These are phyloP conservation scores for Fusarium siculi DNA, from an alignment of 2,329 filamentous ascomycete genomes.

Conservation along the genomic window DNA sequence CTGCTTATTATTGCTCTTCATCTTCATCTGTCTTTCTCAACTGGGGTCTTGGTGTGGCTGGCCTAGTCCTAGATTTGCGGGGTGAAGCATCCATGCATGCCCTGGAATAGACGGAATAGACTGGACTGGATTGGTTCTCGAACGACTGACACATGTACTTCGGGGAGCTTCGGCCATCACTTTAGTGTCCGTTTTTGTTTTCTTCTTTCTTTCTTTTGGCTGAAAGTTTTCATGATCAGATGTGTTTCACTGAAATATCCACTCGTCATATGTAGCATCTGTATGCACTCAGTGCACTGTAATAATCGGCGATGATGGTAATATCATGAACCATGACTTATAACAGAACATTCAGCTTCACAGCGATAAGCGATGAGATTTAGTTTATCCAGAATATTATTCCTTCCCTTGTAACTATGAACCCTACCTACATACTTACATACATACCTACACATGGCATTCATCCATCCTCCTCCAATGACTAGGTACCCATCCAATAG, in stretches of 20 bases:
- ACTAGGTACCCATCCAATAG: neutral
- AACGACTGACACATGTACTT: neutral
- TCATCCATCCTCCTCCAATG: constrained; percentile 1
- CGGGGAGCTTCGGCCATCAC: constrained; percentile 13
- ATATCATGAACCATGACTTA: neutral
- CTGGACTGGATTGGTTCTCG: constrained; percentile 16
- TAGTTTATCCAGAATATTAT: constrained; percentile 3
- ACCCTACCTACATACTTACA: neutral
- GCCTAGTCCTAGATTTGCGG: constrained; percentile 21
- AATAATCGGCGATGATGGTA: neutral
- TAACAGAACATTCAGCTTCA: neutral
- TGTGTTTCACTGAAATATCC: neutral
- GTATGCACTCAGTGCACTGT: neutral
- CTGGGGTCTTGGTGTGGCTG: constrained; percentile 3
- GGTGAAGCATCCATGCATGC: constrained; percentile 12
- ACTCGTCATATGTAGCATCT: neutral
- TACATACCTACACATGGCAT: neutral
- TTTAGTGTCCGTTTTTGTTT: neutral
- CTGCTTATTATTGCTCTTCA: constrained; percentile 6
- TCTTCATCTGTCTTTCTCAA: neutral
- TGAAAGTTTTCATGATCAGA: constrained; percentile 5
- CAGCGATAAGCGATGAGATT: constrained; percentile 28
- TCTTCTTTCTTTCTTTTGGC: neutral
- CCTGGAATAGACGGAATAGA: constrained; percentile 2
- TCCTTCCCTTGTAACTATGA: neutral